phyloP scores from a whole-genome alignment of 2,329 filamentous ascomycete genomes.

The Nothomitra cinnamomea region DNA sequence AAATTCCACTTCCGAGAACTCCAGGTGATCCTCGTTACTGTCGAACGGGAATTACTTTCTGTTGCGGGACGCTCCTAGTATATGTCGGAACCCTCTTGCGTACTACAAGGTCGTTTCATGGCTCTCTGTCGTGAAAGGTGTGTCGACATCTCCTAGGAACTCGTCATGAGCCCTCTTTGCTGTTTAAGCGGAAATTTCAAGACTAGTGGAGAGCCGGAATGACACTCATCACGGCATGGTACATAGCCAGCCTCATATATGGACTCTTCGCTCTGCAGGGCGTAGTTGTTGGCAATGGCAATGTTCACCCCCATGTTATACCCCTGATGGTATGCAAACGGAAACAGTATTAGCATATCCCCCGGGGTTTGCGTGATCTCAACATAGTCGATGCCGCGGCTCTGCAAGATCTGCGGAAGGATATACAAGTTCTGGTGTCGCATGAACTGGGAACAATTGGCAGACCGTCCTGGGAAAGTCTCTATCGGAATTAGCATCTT shows the following conservation, averaged over 20 bases:
- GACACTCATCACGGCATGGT: background rate
- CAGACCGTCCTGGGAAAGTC: no score
- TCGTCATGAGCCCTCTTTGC: no score
- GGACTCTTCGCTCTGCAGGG: background rate
- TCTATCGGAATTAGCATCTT: background rate
- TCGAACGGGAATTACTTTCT: no score
- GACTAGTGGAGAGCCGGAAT: background rate
- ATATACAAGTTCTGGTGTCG: background rate
- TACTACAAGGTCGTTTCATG: no score
- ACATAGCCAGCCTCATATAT: background rate
- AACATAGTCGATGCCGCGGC: background rate
- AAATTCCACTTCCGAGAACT: no score
- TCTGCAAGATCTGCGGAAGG: background rate
- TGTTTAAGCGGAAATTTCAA: background rate
- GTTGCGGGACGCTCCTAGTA: no score
- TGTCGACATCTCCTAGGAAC: no score
- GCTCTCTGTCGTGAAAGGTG: no score
- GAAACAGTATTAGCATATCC: background rate
- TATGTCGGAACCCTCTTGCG: no score
- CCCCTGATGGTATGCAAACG: background rate
- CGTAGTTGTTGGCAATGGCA: background rate
- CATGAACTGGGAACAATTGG: background rate
- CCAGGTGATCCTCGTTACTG: no score
- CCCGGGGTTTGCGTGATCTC: background rate
- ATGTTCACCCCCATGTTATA: background rate